A percentile compares a stretch with the other conserved stretches of the same genome.
Conservation (phyloP, 2,329 filamentous ascomycete genomes). For the Cladophialophora chaetospira region DNA sequence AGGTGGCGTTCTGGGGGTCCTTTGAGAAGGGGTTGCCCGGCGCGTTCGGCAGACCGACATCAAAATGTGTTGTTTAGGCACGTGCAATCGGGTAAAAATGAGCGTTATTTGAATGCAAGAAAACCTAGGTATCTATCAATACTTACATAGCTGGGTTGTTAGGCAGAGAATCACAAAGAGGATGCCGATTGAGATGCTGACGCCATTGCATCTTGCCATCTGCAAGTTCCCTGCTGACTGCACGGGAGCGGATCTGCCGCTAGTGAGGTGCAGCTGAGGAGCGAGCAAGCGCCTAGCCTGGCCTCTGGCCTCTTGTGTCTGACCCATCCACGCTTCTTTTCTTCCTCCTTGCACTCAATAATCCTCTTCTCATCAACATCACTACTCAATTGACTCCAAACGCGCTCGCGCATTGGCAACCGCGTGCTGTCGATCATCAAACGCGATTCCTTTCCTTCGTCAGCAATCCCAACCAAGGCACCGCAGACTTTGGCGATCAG, state of each 20-base stretch:
- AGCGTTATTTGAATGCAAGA: not conserved
- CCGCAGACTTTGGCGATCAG: not conserved
- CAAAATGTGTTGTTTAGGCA: not conserved
- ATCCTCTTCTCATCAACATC: conserved; percentile 22
- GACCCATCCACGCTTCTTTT: conserved; percentile 29
- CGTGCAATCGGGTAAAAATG: not conserved
- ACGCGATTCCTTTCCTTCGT: not conserved
- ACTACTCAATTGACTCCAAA: not conserved
- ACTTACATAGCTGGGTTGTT: not conserved
- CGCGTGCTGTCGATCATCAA: not conserved
- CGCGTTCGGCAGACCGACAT: too few relatives aligned
- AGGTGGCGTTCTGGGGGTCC: not conserved
- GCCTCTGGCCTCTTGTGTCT: conserved; percentile 13
- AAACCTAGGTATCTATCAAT: not conserved
- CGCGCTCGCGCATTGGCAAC: conserved; percentile 8
- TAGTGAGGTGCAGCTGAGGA: conserved; percentile 22
- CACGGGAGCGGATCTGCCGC: conserved; percentile 20
- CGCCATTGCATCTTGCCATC: conserved; percentile 1
- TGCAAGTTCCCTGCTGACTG: not conserved
- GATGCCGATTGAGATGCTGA: too few relatives aligned
- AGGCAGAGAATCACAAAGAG: too few relatives aligned
- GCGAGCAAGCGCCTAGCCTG: conserved; percentile 13
- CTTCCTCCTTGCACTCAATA: conserved; percentile 27
- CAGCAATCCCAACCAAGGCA: not conserved
- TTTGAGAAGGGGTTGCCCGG: not conserved